phyloP scores from a whole-genome alignment of 257 asterid species.

The Nicotiana attenuata region DNA sequence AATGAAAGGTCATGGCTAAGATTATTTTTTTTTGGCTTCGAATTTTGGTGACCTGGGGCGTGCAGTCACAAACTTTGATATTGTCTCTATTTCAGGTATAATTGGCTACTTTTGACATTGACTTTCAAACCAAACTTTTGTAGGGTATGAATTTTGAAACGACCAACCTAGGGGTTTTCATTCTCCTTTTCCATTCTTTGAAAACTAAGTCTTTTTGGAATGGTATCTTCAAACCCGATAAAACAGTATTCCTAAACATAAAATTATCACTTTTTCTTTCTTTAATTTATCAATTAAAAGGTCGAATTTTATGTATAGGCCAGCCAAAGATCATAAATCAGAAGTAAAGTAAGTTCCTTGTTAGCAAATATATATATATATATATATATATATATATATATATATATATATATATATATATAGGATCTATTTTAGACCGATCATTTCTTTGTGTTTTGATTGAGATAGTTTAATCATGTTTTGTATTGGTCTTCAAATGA shows the following conservation, averaged over 20 bases:
- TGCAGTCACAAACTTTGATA: not conserved
- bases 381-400: too few species aligned
- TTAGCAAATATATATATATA: too few species aligned
- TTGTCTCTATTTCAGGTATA: not conserved
- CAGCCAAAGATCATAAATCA: too few species aligned
- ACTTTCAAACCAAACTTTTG: not conserved
- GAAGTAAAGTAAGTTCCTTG: too few species aligned
- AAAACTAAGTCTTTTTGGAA: not conserved
- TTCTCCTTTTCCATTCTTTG: not conserved
- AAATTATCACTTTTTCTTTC: too few species aligned
- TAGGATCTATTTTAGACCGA: too few species aligned
- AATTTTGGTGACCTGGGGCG: not conserved
- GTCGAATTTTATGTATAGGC: too few species aligned
- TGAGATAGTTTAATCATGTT: too few species aligned
- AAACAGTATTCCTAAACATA: not conserved
- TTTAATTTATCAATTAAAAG: too few species aligned
- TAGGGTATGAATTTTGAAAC: slow-evolving; percentile 6
- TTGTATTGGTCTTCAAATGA: too few species aligned
- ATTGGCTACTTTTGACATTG: slow-evolving; percentile 10
- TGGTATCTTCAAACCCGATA: not conserved
- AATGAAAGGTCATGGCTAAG: not conserved
- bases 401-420: too few species aligned
- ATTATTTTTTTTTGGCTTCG: not conserved
- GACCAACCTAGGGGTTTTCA: slow-evolving; percentile 1
- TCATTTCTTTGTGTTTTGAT: too few species aligned